phyloP scores from a whole-genome alignment of 768 basidiomycete species.

The Termitomyces sp. region DNA sequence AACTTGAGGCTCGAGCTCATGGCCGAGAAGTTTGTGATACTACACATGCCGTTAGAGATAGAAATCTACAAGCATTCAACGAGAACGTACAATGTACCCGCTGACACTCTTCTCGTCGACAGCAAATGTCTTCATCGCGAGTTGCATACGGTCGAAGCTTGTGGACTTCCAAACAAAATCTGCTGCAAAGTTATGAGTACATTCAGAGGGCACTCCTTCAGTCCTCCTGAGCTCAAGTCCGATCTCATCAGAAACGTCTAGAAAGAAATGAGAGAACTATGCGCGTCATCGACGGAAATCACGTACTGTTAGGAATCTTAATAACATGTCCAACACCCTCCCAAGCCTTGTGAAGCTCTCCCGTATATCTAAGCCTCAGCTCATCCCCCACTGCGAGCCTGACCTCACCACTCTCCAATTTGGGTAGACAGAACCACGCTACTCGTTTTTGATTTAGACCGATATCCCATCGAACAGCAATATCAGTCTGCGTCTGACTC shows the following conservation, averaged over 20 bases:
- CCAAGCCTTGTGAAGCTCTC: slow-evolving; percentile 90
- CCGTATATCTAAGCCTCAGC: slow-evolving; percentile 81
- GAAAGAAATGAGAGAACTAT: background rate
- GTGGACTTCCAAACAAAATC: slow-evolving; percentile 99
- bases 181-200: slow-evolving; percentile 93
- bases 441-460: slow-evolving; percentile 98
- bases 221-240: slow-evolving; percentile 85
- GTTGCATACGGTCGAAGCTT: slow-evolving; percentile 98
- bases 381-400: slow-evolving; percentile 96
- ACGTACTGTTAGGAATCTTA: slow-evolving; percentile 97
- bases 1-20: slow-evolving; percentile 93
- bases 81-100: slow-evolving; percentile 82
- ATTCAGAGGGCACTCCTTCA: slow-evolving; percentile 90
- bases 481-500: slow-evolving; percentile 96
- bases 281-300: background rate
- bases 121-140: slow-evolving; percentile 99
- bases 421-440: slow-evolving; percentile 97
- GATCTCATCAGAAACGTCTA: slow-evolving; percentile 99
- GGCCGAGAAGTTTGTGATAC: slow-evolving; percentile 98
- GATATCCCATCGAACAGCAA: slow-evolving; percentile 94
- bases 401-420: slow-evolving; percentile 97
- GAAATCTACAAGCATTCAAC: background rate
- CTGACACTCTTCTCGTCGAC: slow-evolving; percentile 99
- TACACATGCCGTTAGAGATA: slow-evolving; percentile 22
- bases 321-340: slow-evolving; percentile 98